Evolutionary conservation across 768 basidiomycete genomes (phyloP).

Genomic region (Leucosporidium yakuticum): DNA sequence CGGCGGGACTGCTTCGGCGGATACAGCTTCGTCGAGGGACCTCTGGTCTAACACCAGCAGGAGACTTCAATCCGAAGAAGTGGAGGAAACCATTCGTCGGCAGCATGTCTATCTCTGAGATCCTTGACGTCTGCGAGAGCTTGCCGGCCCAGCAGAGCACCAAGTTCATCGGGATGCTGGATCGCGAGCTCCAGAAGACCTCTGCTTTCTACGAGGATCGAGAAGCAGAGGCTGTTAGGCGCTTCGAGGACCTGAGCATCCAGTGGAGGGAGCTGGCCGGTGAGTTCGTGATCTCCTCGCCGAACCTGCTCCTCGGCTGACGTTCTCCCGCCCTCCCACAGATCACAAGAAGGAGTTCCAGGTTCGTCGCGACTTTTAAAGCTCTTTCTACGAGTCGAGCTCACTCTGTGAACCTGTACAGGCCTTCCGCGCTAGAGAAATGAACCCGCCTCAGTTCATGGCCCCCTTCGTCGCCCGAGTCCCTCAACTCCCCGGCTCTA

Average conservation of each 20-base stretch:
- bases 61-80: conserved; percentile 10
- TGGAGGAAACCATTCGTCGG: conserved; percentile 23
- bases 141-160: conserved; percentile 45
- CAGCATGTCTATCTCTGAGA: conserved; percentile 40
- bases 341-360: conserved; percentile 29
- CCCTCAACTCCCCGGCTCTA: conserved; percentile 16
- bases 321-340: background rate
- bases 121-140: conserved; percentile 40
- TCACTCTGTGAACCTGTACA: background rate
- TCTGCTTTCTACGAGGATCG: conserved; percentile 73
- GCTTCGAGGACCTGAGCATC: conserved; percentile 51
- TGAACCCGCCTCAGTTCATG: conserved; percentile 10
- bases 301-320: conserved; percentile 47
- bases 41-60: background rate
- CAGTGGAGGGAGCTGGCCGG: conserved; percentile 68
- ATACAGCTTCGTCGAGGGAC: background rate
- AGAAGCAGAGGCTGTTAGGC: conserved; percentile 53
- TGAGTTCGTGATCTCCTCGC: conserved; percentile 48
- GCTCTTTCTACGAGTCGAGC: background rate
- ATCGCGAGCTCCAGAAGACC: conserved; percentile 75
- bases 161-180: conserved; percentile 70
- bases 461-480: conserved; percentile 13
- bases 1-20: no score
- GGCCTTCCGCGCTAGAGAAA: conserved; percentile 8
- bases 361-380: background rate